Conservation (phyloP, 148 eudicot genomes). For the Heliamphora exappendiculata region DNA sequence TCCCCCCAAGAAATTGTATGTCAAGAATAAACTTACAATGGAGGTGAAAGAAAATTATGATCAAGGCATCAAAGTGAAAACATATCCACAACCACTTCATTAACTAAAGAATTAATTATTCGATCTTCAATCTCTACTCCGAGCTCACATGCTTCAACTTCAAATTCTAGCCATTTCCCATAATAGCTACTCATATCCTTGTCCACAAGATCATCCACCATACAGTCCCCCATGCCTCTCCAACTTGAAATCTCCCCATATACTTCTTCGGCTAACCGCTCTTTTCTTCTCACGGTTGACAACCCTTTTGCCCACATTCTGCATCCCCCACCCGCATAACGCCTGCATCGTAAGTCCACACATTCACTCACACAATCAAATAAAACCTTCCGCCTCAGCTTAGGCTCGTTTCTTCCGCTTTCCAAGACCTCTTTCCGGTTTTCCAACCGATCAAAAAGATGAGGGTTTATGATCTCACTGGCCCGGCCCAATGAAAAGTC, state of each 20-base stretch:
- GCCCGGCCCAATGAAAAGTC: constrained; percentile 56
- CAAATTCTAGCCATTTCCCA: constrained; percentile 81
- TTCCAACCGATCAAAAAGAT: constrained; percentile 68
- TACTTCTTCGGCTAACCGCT: constrained; percentile 57
- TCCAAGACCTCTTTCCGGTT: constrained; percentile 18
- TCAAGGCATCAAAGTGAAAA: constrained; percentile 18
- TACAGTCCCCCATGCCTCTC: constrained; percentile 53
- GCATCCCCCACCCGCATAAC: constrained; percentile 41
- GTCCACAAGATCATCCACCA: constrained; percentile 93
- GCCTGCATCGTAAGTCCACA: constrained; percentile 53
- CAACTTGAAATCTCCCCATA: constrained; percentile 55
- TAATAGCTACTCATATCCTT: constrained; percentile 74
- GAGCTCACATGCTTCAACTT: constrained; percentile 57
- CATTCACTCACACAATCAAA: constrained; percentile 77
- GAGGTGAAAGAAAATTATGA: neutral
- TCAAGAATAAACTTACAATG: neutral
- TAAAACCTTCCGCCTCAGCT: constrained; percentile 40
- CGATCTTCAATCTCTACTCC: constrained; percentile 59
- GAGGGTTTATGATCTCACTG: constrained; percentile 52
- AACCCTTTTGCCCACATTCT: constrained; percentile 52
- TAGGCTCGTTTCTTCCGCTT: constrained; percentile 14
- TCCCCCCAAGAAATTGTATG: no score
- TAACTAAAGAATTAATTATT: constrained; percentile 56
- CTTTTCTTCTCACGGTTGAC: constrained; percentile 45
- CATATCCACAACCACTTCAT: constrained; percentile 65